These are phyloP conservation scores for Aspergillus sclerotioniger DNA, from an alignment of 495 filamentous ascomycete species.

Conservation along the genomic window DNA sequence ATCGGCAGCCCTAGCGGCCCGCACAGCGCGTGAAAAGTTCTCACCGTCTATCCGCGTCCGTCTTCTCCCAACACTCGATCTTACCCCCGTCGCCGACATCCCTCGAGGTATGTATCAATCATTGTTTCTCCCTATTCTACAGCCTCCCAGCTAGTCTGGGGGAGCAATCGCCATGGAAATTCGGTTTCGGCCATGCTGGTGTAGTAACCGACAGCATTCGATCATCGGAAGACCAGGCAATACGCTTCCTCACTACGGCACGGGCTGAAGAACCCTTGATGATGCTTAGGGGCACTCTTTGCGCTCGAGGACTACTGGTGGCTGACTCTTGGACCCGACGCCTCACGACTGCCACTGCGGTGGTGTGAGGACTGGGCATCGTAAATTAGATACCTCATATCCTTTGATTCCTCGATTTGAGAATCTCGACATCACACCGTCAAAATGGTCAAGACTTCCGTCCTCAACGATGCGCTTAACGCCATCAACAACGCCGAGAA, in stretches of 20 bases:
- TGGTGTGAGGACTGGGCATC: background rate
- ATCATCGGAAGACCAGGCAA: constrained; percentile 41
- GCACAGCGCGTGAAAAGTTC: constrained; percentile 34
- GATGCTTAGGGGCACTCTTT: constrained; percentile 82
- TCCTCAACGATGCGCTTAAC: constrained; percentile 99
- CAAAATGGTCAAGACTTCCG: constrained; percentile 98
- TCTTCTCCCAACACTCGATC: constrained; percentile 17
- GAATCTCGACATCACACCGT: constrained; percentile 67
- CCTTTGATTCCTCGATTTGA: constrained; percentile 65
- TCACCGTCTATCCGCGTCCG: constrained; percentile 20
- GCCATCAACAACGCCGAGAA: constrained; percentile 99
- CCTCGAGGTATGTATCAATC: constrained; percentile 48
- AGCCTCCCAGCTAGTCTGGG: constrained; percentile 52
- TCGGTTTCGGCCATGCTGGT: constrained; percentile 7
- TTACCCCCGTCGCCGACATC: constrained; percentile 30
- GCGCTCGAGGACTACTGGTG: constrained; percentile 79
- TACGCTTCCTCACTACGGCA: constrained; percentile 73
- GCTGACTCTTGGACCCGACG: constrained; percentile 65
- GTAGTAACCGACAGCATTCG: constrained; percentile 12
- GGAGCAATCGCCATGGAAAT: constrained; percentile 41
- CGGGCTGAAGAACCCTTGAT: constrained; percentile 92
- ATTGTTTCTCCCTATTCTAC: constrained; percentile 22
- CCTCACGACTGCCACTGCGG: constrained; percentile 41
- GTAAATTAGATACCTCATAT: constrained; percentile 72
- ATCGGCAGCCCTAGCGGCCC: constrained; percentile 29